Evolutionary conservation across 2,329 filamentous ascomycete species (phyloP).

Genomic region (Neofusicoccum laricinum): DNA sequence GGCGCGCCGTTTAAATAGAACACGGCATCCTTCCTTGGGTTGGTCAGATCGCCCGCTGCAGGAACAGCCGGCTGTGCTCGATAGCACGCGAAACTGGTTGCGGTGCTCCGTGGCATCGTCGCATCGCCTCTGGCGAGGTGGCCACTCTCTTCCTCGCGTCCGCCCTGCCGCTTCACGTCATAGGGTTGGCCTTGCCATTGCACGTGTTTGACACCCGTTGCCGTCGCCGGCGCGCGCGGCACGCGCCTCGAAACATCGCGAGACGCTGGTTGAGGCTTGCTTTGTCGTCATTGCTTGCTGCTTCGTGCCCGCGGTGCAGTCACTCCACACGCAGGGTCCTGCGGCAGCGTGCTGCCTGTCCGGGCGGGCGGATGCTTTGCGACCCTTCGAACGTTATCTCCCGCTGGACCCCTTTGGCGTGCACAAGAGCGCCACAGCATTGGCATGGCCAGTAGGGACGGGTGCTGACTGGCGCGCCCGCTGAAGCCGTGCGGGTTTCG

Average conservation of each 20-base stretch:
- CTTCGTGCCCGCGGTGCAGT: background rate
- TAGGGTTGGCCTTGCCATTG: background rate
- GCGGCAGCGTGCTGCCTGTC: background rate
- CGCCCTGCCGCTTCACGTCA: background rate
- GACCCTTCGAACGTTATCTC: background rate
- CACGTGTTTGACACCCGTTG: background rate
- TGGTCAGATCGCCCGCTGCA: slow-evolving; percentile 9
- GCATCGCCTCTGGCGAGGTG: background rate
- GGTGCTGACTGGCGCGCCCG: slow-evolving; percentile 2
- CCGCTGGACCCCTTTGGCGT: background rate
- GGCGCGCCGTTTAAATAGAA: background rate
- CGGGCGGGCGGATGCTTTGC: background rate
- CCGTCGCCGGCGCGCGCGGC: background rate
- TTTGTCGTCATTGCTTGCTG: background rate
- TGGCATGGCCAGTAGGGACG: background rate
- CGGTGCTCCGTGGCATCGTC: background rate
- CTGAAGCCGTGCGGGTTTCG: background rate
- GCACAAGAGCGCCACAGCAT: slow-evolving; percentile 1
- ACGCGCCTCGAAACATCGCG: background rate
- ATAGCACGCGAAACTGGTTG: slow-evolving; percentile 2
- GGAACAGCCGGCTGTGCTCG: slow-evolving; percentile 4
- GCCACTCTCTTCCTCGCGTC: background rate
- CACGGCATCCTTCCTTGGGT: slow-evolving; percentile 6
- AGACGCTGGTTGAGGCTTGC: background rate
- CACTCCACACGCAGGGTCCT: background rate